These are phyloP conservation scores for Helotiales sp. DNA, from an alignment of 2,329 filamentous ascomycete genomes.

Conservation along the genomic window DNA sequence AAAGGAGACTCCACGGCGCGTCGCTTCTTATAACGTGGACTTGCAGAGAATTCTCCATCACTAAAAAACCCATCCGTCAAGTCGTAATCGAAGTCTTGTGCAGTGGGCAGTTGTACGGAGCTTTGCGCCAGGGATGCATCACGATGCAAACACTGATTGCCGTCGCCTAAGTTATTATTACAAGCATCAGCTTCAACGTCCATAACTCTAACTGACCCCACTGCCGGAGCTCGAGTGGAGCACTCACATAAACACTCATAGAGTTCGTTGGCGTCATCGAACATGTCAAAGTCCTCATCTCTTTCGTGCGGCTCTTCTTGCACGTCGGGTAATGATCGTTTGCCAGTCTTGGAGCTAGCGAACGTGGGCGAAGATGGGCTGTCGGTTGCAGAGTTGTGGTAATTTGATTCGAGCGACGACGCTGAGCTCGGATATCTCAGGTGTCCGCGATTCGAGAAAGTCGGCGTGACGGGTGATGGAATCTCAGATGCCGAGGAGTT, in stretches of 20 bases:
- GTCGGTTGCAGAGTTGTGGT: slow-evolving; percentile 48
- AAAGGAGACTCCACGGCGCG: slow-evolving; percentile 60
- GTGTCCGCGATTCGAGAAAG: slow-evolving; percentile 62
- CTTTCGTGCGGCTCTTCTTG: slow-evolving; percentile 78
- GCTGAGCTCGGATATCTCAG: slow-evolving; percentile 70
- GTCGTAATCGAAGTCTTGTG: slow-evolving; percentile 62
- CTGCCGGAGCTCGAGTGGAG: neutral
- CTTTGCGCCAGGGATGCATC: slow-evolving; percentile 37
- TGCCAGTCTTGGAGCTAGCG: slow-evolving; percentile 54
- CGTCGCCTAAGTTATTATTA: slow-evolving; percentile 51
- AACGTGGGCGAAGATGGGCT: slow-evolving; percentile 58
- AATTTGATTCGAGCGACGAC: slow-evolving; percentile 70
- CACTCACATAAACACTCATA: slow-evolving; percentile 76
- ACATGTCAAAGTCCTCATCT: slow-evolving; percentile 57
- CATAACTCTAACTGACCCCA: slow-evolving; percentile 12
- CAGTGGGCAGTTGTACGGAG: slow-evolving; percentile 39
- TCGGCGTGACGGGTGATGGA: slow-evolving; percentile 70
- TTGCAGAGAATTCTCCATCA: slow-evolving; percentile 56
- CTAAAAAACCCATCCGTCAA: slow-evolving; percentile 61
- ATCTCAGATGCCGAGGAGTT: slow-evolving; percentile 63
- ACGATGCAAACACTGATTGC: slow-evolving; percentile 57
- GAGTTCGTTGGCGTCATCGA: slow-evolving; percentile 49
- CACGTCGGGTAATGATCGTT: slow-evolving; percentile 75
- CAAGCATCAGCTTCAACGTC: slow-evolving; percentile 26
- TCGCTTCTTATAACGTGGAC: slow-evolving; percentile 55